Base-by-base conservation (phyloP, 306 rosid genomes). In the Ammopiptanthus mongolicus region DNA sequence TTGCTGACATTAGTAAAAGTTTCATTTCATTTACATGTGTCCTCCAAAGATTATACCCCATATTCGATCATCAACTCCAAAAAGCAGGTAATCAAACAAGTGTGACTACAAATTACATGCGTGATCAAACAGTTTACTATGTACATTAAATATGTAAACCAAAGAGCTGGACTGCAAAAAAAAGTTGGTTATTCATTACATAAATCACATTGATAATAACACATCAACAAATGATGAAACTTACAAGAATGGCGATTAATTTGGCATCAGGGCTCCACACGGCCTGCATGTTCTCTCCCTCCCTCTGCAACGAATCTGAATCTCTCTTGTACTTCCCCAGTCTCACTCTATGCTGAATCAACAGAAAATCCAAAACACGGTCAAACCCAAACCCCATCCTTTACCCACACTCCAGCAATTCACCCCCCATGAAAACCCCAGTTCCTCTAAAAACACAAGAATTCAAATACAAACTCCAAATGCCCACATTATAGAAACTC, bases 251-350 rank as follows among this genome's bases (percentile, higher is more conserved):
- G 55, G 96, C 96, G 3, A 95, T 86, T 77, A 95, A 76, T 84
- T 95, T 91, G 69, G 89, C 75, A 84, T 95, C 98, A 55, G 96
- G 96, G 74, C 98, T 95, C 98, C 97, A 91, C 78, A 87, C 93
- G 1, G 98, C 98, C 90, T 88, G 95, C 89, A 87, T 15, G 84
- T 95, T 90, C 85, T 95, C 98, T 74, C 98, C 98, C 74, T 95
- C 96, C 47, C 76, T 86, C 65, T 71, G 83, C 86, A 95, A 65
- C 3, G 98, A 95, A 84, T 84, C 87, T 1, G 96, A 79, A 84
- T 89, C 89, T 84, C 98, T 89, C 89, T 84, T 88, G 91, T 88
- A 87, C 89, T 95, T 95, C 41, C 96, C 97, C 86, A 95, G 71
- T 86, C 97, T 87, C 75, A 95, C 90, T 86, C 87, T 87, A 86